Base-by-base conservation (phyloP, 306 rosid genomes). In the Cicer arietinum region DNA sequence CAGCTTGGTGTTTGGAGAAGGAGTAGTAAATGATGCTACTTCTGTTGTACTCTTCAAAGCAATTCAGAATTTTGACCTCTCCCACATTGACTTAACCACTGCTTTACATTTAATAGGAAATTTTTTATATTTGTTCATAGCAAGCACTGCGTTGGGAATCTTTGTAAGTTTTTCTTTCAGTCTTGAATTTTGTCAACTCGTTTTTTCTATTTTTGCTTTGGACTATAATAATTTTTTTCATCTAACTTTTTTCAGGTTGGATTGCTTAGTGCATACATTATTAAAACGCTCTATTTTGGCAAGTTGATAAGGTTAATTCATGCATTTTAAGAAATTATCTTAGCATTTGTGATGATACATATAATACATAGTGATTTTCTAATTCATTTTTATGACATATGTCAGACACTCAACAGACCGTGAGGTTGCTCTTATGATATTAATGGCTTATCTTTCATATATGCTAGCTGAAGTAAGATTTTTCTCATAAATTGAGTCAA, bases 11-110 rank as follows among this genome's bases (percentile, higher is more conserved):
- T 95, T 95, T 69, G 99, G 97, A 58, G 99, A 95, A 54, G 98
- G 99, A 0, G 99, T 95, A 3, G 96, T 95, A 56, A 95, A 95
- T 83, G 99, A 95, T 81, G 99, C 99, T 39, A 95, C 99, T 46
- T 90, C 99, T 0, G 86, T 95, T 8, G 99, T 95, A 72, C 98
- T 95, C 81, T 89, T 95, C 81, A 90, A 95, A 54, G 99, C 99
- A 56, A 92, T 95, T 79, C 98, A 95, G 85, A 90, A 89, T 74
- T 95, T 95, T 48, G 99, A 95, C 47, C 93, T 95, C 61, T 78
- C 92, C 63, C 85, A 92, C 88, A 84, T 95, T 65, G 84, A 85
- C 86, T 83, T 89, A 40, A 88, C 70, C 85, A 85, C 89, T 42
- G 89, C 88, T 58, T 86, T 84, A 83, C 83, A 89, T 18, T 86